Percentiles rank a stretch among this genome's conserved stretches.
Conservation (phyloP, 257 asterid species). For the Solanum habrochaites region DNA sequence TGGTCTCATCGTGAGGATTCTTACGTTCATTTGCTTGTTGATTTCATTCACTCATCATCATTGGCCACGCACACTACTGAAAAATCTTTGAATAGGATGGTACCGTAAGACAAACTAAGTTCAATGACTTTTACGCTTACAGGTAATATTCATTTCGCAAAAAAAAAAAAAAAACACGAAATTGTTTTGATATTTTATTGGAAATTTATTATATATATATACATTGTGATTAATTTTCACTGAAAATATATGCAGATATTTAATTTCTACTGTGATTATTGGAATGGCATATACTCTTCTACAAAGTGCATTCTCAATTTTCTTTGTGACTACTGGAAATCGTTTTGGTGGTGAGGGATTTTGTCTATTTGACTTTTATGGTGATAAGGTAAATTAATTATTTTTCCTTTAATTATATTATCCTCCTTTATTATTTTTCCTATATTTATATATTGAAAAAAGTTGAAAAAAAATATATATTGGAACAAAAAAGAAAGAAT, state of each 20-base stretch:
- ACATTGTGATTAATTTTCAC: neutral
- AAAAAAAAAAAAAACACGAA: neutral
- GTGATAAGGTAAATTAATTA: slow-evolving; percentile 23
- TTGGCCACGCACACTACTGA: slow-evolving; percentile 16
- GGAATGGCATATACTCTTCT: slow-evolving; percentile 33
- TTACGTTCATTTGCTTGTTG: slow-evolving; percentile 24
- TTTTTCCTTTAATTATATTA: no score
- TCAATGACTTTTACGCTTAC: slow-evolving; percentile 15
- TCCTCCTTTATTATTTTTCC: neutral
- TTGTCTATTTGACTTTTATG: slow-evolving; percentile 23
- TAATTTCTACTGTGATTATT: slow-evolving; percentile 22
- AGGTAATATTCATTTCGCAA: slow-evolving; percentile 4
- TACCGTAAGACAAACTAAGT: neutral
- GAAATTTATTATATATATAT: neutral
- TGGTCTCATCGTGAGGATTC: slow-evolving; percentile 19
- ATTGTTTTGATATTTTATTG: neutral
- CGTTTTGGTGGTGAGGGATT: slow-evolving; percentile 34
- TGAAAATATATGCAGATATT: slow-evolving; percentile 16
- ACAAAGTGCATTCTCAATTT: slow-evolving; percentile 32
- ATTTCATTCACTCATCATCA: slow-evolving; percentile 26
- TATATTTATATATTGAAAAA: neutral
- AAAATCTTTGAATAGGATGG: neutral
- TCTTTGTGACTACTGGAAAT: slow-evolving; percentile 27
- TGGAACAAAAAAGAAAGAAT: neutral
- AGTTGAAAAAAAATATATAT: neutral